Evolutionary conservation across 2,329 filamentous ascomycete genomes (phyloP), one percentile per base, ranked within the genome.

Genomic region (Fusarium ramigenum): DNA sequence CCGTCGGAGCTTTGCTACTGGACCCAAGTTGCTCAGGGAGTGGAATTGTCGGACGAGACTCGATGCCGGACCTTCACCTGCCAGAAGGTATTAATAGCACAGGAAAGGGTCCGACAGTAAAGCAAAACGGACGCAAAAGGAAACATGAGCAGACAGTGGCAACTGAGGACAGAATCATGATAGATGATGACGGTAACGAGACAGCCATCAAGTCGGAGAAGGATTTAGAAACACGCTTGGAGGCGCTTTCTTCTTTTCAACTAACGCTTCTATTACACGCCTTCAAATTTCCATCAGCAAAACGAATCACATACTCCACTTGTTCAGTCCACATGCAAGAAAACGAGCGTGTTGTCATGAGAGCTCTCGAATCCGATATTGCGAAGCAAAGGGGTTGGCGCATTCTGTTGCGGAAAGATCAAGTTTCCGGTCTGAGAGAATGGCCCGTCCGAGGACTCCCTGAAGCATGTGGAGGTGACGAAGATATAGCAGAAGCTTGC

Each of bases 21-120:
- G 96, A 99, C 79, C 96, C 96, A 0, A 97, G 94, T 80, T 99
- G 96, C 80, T 98, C 95, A 3, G 96, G 96, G 1, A 98, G 94
- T 79, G 96, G 96, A 2, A 99, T 99, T 63, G 90, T 98, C 30
- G 94, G 95, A 5, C 89, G 96, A 25, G 95, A 98, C 76, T 93
- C 95, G 50, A 89, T 92, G 80, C 91, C 94, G 9, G 83, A 88
- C 72, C 81, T 96, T 44, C 86, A 91, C 69, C 85, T 97, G 34
- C 87, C 86, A 5, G 79, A 83, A 40, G 71, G 78, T 21, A 76
- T 80, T 5, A 75, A 63, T 34, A 62, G 60, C 46, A 59, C 68
- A 36, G 71, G 60, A 14, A 72, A 77, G 53, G 61, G 71, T 40
- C 46, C 72, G 18, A 25, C 62, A 36, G 37, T 46, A 47, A 78